Evolutionary conservation across 306 rosid species (phyloP).

Genomic region (Geum urbanum): DNA sequence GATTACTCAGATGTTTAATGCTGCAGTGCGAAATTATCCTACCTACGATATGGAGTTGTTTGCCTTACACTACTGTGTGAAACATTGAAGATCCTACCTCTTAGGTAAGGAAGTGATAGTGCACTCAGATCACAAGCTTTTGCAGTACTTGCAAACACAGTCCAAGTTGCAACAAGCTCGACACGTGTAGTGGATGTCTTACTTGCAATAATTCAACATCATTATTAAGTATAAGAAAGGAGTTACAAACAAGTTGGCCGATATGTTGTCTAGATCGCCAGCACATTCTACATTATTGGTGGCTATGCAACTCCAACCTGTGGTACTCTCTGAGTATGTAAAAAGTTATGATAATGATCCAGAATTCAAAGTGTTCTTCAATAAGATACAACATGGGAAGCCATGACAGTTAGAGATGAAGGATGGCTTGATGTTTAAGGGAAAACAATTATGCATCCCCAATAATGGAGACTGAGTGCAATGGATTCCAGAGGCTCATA

Average conservation of each 20-base stretch:
- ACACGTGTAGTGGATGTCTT: conserved; percentile 1
- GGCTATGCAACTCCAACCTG: neutral
- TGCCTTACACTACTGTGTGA: neutral
- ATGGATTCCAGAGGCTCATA: neutral
- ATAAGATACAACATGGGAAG: neutral
- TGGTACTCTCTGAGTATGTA: neutral
- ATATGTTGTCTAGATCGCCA: neutral
- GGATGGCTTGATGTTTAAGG: neutral
- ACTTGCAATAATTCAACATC: conserved; percentile 6
- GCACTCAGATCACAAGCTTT: neutral
- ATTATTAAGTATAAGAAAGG: conserved; percentile 3
- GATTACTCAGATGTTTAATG: too few relatives aligned
- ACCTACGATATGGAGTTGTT: neutral
- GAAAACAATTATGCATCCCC: neutral
- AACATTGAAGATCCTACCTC: neutral
- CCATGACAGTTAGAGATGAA: neutral
- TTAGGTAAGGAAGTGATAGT: neutral
- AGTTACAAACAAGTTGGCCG: neutral
- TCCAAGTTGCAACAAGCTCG: neutral
- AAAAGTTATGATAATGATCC: neutral
- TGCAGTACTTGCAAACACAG: neutral
- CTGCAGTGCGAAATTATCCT: neutral
- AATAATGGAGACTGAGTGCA: too few relatives aligned
- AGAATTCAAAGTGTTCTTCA: neutral
- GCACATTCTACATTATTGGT: neutral